phyloP scores from a whole-genome alignment of 768 basidiomycete species.

The Paxillus rubicundulus region DNA sequence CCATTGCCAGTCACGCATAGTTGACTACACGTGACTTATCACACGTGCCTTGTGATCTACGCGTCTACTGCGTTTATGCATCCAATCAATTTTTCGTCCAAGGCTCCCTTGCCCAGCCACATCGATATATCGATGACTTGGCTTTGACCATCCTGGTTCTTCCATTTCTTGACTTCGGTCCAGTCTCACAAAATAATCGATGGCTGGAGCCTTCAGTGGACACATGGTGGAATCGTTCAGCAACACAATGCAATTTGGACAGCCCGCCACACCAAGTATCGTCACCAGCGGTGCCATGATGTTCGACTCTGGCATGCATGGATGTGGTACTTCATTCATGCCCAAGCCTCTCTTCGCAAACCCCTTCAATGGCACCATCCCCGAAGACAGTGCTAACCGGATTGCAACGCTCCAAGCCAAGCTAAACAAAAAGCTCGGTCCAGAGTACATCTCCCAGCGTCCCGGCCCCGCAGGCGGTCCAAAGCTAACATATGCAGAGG shows the following conservation, averaged over 20 bases:
- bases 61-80: neutral
- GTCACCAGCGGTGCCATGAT: constrained; percentile 56
- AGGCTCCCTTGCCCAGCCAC: too few relatives aligned
- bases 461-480: constrained; percentile 84
- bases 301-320: constrained; percentile 61
- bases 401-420: constrained; percentile 76
- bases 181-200: constrained; percentile 20
- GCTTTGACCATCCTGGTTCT: constrained; percentile 9
- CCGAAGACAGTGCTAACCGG: constrained; percentile 61
- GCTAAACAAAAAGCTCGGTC: constrained; percentile 85
- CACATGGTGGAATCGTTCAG: constrained; percentile 52
- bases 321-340: constrained; percentile 36
- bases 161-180: neutral
- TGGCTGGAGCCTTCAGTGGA: constrained; percentile 61
- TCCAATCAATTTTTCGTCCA: neutral
- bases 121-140: constrained; percentile 3
- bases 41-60: neutral
- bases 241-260: constrained; percentile 8
- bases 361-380: constrained; percentile 38
- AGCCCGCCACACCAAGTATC: constrained; percentile 31
- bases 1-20: too few relatives aligned
- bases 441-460: constrained; percentile 88
- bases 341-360: constrained; percentile 7
- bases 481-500: constrained; percentile 92
- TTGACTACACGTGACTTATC: neutral